phyloP scores from a whole-genome alignment of 2,329 filamentous ascomycete genomes.

The Trichoderma aggressivum region DNA sequence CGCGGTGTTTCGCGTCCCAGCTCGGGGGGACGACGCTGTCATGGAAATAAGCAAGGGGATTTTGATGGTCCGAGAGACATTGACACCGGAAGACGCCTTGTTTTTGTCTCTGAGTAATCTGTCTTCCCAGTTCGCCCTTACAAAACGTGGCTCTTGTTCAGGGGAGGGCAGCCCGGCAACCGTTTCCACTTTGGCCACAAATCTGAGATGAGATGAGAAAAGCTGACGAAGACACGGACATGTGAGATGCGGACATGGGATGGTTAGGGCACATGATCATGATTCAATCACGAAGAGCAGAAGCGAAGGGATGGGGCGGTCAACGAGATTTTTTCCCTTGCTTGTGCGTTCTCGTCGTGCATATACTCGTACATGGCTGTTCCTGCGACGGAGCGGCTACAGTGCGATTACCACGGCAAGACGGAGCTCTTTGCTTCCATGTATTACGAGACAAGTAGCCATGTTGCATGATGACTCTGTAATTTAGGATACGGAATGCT shows the following conservation, averaged over 20 bases:
- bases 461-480: neutral
- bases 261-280: neutral
- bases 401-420: neutral
- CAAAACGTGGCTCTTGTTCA: neutral
- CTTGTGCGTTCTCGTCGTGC: neutral
- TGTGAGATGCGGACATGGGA: neutral
- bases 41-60: neutral
- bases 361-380: neutral
- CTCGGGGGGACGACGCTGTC: neutral
- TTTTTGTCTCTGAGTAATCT: neutral
- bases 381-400: too few species aligned
- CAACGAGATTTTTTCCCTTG: neutral
- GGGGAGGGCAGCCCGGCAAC: slow-evolving; percentile 4
- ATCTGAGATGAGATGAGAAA: slow-evolving; percentile 1
- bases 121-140: neutral
- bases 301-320: neutral
- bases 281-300: neutral
- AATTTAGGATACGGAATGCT: neutral
- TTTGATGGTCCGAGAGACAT: neutral
- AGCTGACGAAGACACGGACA: neutral
- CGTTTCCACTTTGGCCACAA: neutral
- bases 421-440: neutral
- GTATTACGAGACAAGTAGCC: neutral
- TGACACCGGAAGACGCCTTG: neutral
- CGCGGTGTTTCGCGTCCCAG: neutral